Evolutionary conservation across 2,329 filamentous ascomycete genomes (phyloP).

Genomic region (Ilyonectria destructans): DNA sequence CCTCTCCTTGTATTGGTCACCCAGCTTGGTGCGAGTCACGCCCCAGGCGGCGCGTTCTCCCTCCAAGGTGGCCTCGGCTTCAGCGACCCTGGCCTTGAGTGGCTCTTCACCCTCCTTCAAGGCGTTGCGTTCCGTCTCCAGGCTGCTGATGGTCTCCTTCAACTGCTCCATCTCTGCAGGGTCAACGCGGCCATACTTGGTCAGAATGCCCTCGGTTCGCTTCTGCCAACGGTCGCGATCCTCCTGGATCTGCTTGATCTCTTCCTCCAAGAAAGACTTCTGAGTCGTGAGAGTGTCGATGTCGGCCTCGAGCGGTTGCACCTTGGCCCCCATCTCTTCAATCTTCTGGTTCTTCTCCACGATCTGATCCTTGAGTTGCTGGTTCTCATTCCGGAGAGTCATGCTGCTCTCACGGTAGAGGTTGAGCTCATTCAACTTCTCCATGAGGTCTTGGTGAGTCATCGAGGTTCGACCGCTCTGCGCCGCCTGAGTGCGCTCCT

Average conservation of each 20-base stretch:
- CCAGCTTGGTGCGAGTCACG: conserved; percentile 67
- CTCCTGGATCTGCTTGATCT: conserved; percentile 89
- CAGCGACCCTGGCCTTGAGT: conserved; percentile 69
- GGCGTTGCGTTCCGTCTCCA: conserved; percentile 77
- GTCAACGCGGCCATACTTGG: conserved; percentile 96
- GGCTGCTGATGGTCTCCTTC: conserved; percentile 80
- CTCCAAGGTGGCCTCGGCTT: conserved; percentile 68
- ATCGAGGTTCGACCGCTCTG: conserved; percentile 82
- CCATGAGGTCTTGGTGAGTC: conserved; percentile 91
- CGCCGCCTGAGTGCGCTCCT: conserved; percentile 85
- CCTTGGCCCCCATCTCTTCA: conserved; percentile 80
- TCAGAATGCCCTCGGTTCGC: conserved; percentile 94
- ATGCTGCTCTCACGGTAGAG: conserved; percentile 95
- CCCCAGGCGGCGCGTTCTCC: conserved; percentile 71
- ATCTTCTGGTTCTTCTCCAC: conserved; percentile 82
- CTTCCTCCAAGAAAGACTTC: conserved; percentile 85
- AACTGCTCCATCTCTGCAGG: conserved; percentile 93
- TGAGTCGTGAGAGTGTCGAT: conserved; percentile 89
- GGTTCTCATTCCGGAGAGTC: conserved; percentile 89
- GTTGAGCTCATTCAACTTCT: conserved; percentile 96
- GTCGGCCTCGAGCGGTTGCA: conserved; percentile 86
- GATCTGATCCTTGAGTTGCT: conserved; percentile 83
- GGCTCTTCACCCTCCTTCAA: conserved; percentile 67
- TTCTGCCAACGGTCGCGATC: conserved; percentile 97
- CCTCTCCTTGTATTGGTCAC: conserved; percentile 76